These are phyloP conservation scores for Ustilago shanxiensis DNA, from an alignment of 1,284 basidiomycete species.

Conservation along the genomic window DNA sequence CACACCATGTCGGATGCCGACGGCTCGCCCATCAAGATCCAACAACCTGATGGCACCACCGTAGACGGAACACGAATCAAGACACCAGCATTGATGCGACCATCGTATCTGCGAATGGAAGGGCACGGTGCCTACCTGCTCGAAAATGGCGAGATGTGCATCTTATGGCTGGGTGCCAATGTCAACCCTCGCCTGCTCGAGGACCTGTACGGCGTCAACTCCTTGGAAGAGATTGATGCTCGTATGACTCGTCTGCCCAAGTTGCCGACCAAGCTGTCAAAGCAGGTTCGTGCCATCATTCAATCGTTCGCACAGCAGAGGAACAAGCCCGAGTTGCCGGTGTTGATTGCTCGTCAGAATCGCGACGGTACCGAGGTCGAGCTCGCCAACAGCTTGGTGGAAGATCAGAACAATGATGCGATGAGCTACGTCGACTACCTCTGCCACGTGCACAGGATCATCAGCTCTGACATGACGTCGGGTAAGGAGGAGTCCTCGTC, in stretches of 20 bases:
- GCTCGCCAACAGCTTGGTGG: constrained; percentile 94
- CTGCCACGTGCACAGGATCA: constrained; percentile 67
- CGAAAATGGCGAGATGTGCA: constrained; percentile 90
- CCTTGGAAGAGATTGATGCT: constrained; percentile 80
- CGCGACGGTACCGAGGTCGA: constrained; percentile 94
- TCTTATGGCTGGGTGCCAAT: constrained; percentile 90
- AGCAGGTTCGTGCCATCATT: constrained; percentile 87
- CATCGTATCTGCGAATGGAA: constrained; percentile 89
- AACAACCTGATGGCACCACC: constrained; percentile 71
- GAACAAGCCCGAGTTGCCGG: constrained; percentile 76
- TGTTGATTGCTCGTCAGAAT: constrained; percentile 89
- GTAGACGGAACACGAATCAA: constrained; percentile 74
- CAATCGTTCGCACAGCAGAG: constrained; percentile 78
- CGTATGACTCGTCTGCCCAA: constrained; percentile 80
- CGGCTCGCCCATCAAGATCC: constrained; percentile 76
- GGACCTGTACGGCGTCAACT: constrained; percentile 88
- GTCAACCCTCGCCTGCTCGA: constrained; percentile 84
- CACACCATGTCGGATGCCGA: constrained; percentile 84
- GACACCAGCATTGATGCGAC: constrained; percentile 84
- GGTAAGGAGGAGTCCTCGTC: constrained; percentile 51
- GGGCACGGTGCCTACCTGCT: constrained; percentile 90
- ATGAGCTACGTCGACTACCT: constrained; percentile 74
- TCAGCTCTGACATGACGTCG: constrained; percentile 62
- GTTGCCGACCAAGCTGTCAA: constrained; percentile 82
- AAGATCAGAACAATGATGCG: constrained; percentile 95